These are phyloP conservation scores for Malbranchea cinnamomea DNA, from an alignment of 2,329 filamentous ascomycete species.

Conservation along the genomic window DNA sequence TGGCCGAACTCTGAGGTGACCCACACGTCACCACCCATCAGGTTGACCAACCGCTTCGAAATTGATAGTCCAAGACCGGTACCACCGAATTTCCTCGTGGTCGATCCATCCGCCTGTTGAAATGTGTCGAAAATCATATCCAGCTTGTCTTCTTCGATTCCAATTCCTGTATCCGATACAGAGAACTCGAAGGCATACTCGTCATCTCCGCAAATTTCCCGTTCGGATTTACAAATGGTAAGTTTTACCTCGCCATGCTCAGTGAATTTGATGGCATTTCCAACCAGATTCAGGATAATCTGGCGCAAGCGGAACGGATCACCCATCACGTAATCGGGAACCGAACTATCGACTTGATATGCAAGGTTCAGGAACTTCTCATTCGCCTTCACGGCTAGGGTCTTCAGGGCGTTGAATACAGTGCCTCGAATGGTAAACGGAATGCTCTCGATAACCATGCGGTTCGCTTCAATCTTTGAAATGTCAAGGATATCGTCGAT, in stretches of 20 bases:
- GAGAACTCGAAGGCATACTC: constrained; percentile 94
- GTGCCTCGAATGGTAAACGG: constrained; percentile 87
- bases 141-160: constrained; percentile 87
- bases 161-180: constrained; percentile 91
- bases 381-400: constrained; percentile 90
- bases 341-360: constrained; percentile 82
- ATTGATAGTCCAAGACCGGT: constrained; percentile 90
- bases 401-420: constrained; percentile 95
- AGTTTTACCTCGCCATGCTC: constrained; percentile 93
- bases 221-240: constrained; percentile 50
- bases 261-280: constrained; percentile 98
- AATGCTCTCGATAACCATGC: constrained; percentile 97
- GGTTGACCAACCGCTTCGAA: constrained; percentile 81
- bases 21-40: constrained; percentile 96
- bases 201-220: constrained; percentile 49
- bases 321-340: constrained; percentile 88
- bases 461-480: constrained; percentile 74
- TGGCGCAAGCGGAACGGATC: constrained; percentile 93
- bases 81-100: constrained; percentile 88
- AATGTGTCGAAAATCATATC: constrained; percentile 98
- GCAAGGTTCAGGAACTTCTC: constrained; percentile 87
- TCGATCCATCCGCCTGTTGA: constrained; percentile 94
- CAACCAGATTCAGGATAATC: constrained; percentile 92
- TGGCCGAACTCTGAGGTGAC: constrained; percentile 83
- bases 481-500: constrained; percentile 69